These are phyloP conservation scores for Croton setiger DNA, from an alignment of 441 rosid genomes.

Conservation along the genomic window DNA sequence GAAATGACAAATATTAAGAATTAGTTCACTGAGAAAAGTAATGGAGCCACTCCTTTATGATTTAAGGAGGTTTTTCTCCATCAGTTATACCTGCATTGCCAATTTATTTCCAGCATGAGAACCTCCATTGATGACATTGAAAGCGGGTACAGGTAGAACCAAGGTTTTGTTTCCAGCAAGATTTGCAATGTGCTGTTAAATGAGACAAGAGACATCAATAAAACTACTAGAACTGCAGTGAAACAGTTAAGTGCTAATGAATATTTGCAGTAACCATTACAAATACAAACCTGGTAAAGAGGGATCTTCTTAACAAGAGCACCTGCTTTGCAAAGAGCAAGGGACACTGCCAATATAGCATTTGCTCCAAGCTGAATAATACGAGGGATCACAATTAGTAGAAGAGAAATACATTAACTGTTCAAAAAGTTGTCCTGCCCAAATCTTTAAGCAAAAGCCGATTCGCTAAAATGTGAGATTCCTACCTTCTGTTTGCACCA, in stretches of 20 bases:
- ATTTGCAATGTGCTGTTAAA: conserved; percentile 85
- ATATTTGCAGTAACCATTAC: not conserved
- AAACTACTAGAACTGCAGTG: not conserved
- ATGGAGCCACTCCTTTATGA: not conserved
- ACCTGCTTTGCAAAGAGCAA: conserved; percentile 95
- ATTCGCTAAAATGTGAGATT: not conserved
- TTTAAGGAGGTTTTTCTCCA: not conserved
- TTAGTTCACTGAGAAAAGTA: not conserved
- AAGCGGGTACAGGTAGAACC: conserved; percentile 94
- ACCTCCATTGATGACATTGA: conserved; percentile 96
- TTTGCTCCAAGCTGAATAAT: conserved; percentile 85
- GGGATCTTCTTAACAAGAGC: conserved; percentile 70
- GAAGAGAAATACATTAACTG: not conserved
- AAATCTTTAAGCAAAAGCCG: not conserved
- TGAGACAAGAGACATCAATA: not conserved
- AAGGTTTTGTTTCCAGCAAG: conserved; percentile 83
- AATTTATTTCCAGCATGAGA: conserved; percentile 98
- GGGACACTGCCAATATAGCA: conserved; percentile 91
- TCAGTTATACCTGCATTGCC: conserved; percentile 69
- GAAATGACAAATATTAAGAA: not conserved
- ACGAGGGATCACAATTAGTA: not conserved
- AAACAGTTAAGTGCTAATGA: conserved; percentile 2
- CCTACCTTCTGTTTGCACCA: conserved; percentile 97
- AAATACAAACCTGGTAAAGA: conserved; percentile 67
- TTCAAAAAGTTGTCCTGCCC: not conserved